These are phyloP conservation scores for Teratosphaeria viscida DNA, from an alignment of 2,329 filamentous ascomycete genomes.

Conservation along the genomic window DNA sequence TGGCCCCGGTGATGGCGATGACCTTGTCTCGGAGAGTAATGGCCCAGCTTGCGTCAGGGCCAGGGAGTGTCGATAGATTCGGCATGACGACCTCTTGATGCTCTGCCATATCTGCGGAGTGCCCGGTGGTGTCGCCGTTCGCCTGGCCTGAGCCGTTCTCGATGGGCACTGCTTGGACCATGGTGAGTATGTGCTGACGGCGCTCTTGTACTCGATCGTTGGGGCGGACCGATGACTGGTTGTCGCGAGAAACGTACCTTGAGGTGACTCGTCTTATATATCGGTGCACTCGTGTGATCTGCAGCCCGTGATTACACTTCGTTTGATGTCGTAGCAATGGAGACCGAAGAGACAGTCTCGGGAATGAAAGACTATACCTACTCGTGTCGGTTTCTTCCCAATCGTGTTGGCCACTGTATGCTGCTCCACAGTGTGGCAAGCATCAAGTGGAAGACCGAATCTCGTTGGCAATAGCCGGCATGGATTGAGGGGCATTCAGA, in stretches of 20 bases:
- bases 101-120: slow-evolving; percentile 5
- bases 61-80: slow-evolving; percentile 32
- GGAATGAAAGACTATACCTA: background rate
- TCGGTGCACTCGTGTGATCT: background rate
- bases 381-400: background rate
- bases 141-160: slow-evolving; percentile 10
- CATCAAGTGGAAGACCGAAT: background rate
- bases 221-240: background rate
- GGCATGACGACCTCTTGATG: slow-evolving; percentile 14
- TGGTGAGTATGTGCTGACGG: slow-evolving; percentile 7
- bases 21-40: slow-evolving; percentile 36
- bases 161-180: slow-evolving; percentile 15
- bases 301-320: background rate
- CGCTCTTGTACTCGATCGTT: background rate
- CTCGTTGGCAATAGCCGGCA: background rate
- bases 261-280: background rate
- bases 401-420: background rate
- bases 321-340: background rate
- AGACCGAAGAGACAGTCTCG: background rate
- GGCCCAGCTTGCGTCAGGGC: slow-evolving; percentile 36
- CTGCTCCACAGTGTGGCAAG: background rate
- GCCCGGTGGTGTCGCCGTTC: slow-evolving; percentile 10
- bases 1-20: slow-evolving; percentile 28
- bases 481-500: background rate
- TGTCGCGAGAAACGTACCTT: background rate